Conservation (phyloP, 495 filamentous ascomycete genomes). For the Parmelia sp. region DNA sequence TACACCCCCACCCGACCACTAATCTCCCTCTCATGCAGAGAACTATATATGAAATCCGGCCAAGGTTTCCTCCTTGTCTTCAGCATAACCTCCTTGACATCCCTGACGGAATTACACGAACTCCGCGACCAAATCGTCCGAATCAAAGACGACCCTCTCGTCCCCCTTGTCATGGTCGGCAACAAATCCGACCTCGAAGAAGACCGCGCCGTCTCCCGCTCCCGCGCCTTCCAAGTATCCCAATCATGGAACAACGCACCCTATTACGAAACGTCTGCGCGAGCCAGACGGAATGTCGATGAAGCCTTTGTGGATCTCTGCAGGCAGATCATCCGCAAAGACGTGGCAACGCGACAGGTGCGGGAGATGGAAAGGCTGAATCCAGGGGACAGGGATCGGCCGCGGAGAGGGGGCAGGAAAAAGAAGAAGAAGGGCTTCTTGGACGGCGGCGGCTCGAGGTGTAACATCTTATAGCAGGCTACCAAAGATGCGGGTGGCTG, state of each 20-base stretch:
- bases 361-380: conserved; percentile 41
- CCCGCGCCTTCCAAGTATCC: conserved; percentile 77
- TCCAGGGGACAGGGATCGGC: conserved; percentile 15
- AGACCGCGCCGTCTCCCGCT: conserved; percentile 74
- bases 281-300: conserved; percentile 82
- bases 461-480: conserved; percentile 15
- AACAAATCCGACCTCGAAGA: conserved; percentile 97
- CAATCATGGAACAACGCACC: conserved; percentile 86
- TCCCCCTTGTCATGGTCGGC: conserved; percentile 93
- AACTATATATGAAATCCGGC: conserved; percentile 93
- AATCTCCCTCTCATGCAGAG: conserved; percentile 33
- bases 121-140: conserved; percentile 93
- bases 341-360: conserved; percentile 44
- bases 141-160: conserved; percentile 88
- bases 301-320: conserved; percentile 93
- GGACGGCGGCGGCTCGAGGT: background rate
- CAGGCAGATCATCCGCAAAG: conserved; percentile 79
- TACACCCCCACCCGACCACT: conserved; percentile 11
- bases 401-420: background rate
- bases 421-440: background rate
- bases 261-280: conserved; percentile 90
- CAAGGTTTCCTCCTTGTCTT: conserved; percentile 98
- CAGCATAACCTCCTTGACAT: conserved; percentile 84
- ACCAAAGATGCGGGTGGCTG: background rate
- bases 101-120: conserved; percentile 77